Conservation (phyloP, 345 rosid genomes). For the Diplotaxis tenuifolia region DNA sequence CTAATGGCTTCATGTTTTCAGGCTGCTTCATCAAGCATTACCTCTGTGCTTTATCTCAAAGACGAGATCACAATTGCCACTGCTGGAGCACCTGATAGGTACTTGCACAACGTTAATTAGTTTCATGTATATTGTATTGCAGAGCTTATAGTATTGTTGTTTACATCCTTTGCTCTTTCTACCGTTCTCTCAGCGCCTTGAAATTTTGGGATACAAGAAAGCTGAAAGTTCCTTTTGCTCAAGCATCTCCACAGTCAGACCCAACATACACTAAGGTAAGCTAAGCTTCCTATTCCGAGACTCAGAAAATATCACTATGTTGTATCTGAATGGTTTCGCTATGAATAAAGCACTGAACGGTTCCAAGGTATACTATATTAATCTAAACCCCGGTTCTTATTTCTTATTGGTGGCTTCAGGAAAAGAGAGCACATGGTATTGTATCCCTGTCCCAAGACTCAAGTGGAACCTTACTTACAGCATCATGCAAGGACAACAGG, state of each 20-base stretch:
- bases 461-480: constrained; percentile 70
- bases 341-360: neutral
- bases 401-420: constrained; percentile 44
- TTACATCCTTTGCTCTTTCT: constrained; percentile 6
- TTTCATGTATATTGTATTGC: neutral
- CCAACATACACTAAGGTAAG: constrained; percentile 54
- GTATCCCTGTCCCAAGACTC: constrained; percentile 87
- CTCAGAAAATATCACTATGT: neutral
- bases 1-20: constrained; percentile 38
- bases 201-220: constrained; percentile 92
- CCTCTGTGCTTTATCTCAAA: constrained; percentile 83
- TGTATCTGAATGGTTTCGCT: constrained; percentile 6
- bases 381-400: neutral
- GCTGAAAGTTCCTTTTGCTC: constrained; percentile 56
- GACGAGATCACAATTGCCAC: constrained; percentile 81
- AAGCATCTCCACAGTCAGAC: constrained; percentile 59
- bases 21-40: constrained; percentile 87
- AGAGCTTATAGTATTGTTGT: neutral
- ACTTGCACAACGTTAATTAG: constrained; percentile 7
- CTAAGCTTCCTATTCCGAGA: neutral
- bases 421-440: constrained; percentile 65
- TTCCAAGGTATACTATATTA: neutral
- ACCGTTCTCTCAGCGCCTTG: constrained; percentile 48
- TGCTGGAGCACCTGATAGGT: constrained; percentile 93
- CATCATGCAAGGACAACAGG: constrained; percentile 96